Conservation (phyloP, 1,284 basidiomycete genomes). For the Leucoagaricus sp. region DNA sequence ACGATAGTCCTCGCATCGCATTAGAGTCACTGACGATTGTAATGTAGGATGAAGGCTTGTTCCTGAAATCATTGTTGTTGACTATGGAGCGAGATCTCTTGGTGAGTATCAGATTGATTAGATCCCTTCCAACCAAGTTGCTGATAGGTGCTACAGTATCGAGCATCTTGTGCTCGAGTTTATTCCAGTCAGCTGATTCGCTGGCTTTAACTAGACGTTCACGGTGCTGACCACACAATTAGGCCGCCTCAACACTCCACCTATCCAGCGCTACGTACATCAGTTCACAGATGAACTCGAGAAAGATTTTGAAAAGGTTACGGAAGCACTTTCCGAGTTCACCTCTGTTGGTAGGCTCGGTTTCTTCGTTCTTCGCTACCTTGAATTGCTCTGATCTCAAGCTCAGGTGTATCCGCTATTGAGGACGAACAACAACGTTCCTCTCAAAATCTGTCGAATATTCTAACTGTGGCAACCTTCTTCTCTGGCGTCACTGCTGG, state of each 20-base stretch:
- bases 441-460: slow-evolving; percentile 65
- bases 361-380: neutral
- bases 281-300: slow-evolving; percentile 69
- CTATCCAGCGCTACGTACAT: slow-evolving; percentile 72
- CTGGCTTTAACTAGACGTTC: neutral
- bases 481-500: slow-evolving; percentile 77
- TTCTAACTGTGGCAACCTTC: slow-evolving; percentile 76
- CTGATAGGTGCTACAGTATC: neutral
- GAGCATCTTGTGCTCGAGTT: slow-evolving; percentile 9
- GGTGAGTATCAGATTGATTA: neutral
- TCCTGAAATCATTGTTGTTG: slow-evolving; percentile 8
- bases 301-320: slow-evolving; percentile 67
- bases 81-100: slow-evolving; percentile 9
- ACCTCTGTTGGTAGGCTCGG: slow-evolving; percentile 61
- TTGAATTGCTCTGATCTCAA: neutral
- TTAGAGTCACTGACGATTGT: neutral
- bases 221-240: neutral
- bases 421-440: slow-evolving; percentile 73
- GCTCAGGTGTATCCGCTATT: slow-evolving; percentile 72
- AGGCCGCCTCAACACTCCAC: slow-evolving; percentile 33
- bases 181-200: slow-evolving; percentile 2
- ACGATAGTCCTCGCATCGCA: neutral
- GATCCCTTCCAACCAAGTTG: neutral
- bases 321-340: slow-evolving; percentile 62
- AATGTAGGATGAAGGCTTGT: slow-evolving; percentile 7